These are phyloP conservation scores for Primulina tabacum DNA, from an alignment of 257 asterid species.

Conservation along the genomic window DNA sequence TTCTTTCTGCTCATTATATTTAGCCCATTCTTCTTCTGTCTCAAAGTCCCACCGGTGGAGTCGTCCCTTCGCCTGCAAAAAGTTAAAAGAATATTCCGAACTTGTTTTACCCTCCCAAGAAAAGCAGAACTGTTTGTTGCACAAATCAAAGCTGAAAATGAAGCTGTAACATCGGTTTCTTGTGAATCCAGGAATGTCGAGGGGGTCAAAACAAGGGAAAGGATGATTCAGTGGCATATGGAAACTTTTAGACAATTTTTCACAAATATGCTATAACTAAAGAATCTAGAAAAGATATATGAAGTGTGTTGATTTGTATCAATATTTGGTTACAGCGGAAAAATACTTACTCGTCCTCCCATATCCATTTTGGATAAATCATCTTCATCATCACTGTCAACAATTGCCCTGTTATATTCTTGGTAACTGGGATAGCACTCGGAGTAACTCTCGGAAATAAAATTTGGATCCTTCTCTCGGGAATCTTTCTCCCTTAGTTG, in stretches of 20 bases:
- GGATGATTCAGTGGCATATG: too few relatives aligned
- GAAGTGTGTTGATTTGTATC: neutral
- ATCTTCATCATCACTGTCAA: slow-evolving; percentile 92
- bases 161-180: neutral
- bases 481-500: slow-evolving; percentile 95
- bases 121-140: neutral
- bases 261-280: too few relatives aligned
- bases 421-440: slow-evolving; percentile 99
- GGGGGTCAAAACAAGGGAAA: too few relatives aligned
- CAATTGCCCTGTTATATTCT: slow-evolving; percentile 92
- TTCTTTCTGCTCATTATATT: slow-evolving; percentile 95
- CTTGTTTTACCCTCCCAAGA: neutral
- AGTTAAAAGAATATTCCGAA: neutral
- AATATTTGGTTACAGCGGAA: neutral
- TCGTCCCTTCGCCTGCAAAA: slow-evolving; percentile 85
- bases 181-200: neutral
- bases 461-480: slow-evolving; percentile 96
- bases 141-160: neutral
- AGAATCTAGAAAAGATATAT: neutral
- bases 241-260: too few relatives aligned
- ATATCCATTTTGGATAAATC: slow-evolving; percentile 98
- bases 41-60: slow-evolving; percentile 99
- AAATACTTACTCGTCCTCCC: slow-evolving; percentile 89
- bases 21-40: slow-evolving; percentile 99
- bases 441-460: slow-evolving; percentile 95